Evolutionary conservation across 805 yeast genomes (phyloP).

Genomic region (Metschnikowia similis): DNA sequence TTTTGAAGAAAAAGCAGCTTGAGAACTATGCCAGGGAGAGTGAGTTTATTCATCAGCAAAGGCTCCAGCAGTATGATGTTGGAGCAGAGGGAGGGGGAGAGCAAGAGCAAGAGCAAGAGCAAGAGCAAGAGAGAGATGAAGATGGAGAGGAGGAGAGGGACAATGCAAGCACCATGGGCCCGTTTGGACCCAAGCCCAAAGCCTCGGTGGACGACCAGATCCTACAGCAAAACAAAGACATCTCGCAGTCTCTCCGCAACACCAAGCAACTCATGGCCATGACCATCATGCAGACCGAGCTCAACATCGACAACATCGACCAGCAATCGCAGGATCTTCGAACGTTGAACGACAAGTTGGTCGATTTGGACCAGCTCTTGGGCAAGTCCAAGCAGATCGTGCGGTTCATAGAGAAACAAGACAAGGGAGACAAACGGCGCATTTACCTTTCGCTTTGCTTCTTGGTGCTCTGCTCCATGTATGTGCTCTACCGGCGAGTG

Average conservation of each 20-base stretch:
- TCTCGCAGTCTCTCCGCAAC: constrained; percentile 44
- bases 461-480: constrained; percentile 40
- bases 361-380: constrained; percentile 38
- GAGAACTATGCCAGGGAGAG: constrained; percentile 23
- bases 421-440: constrained; percentile 43
- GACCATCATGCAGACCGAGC: constrained; percentile 48
- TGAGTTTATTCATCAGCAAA: constrained; percentile 27
- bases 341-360: constrained; percentile 38
- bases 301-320: constrained; percentile 45
- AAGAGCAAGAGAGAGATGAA: not conserved
- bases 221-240: constrained; percentile 41
- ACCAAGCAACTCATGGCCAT: constrained; percentile 47
- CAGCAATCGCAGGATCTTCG: constrained; percentile 42
- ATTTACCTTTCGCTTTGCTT: constrained; percentile 47
- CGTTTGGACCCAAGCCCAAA: constrained; percentile 7
- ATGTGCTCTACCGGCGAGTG: constrained; percentile 50
- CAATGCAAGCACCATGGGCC: not conserved
- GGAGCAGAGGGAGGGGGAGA: not conserved
- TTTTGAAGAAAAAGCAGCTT: constrained; percentile 29
- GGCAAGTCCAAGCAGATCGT: constrained; percentile 43
- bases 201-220: constrained; percentile 38
- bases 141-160: not conserved
- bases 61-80: constrained; percentile 25
- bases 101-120: not conserved
- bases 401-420: constrained; percentile 49